phyloP scores from a whole-genome alignment of 805 yeast genomes.

The Saccharomyces eubayanus region DNA sequence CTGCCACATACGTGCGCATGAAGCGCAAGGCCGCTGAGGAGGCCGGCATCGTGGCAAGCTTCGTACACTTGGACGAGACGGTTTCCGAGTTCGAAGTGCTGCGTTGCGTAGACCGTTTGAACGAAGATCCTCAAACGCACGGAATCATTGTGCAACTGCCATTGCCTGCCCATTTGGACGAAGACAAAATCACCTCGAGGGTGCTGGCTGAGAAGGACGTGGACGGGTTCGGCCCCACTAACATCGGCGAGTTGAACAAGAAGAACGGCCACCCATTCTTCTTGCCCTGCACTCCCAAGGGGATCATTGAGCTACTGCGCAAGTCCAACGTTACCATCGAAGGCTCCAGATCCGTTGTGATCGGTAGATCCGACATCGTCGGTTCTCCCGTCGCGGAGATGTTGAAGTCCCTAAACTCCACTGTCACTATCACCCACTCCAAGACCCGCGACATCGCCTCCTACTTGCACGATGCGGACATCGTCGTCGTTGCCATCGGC shows the following conservation, averaged over 20 bases:
- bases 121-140: conserved; percentile 67
- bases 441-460: conserved; percentile 53
- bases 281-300: conserved; percentile 93
- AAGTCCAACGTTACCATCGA: conserved; percentile 55
- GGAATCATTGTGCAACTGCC: conserved; percentile 91
- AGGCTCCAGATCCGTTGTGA: conserved; percentile 84
- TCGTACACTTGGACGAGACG: conserved; percentile 55
- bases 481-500: conserved; percentile 77
- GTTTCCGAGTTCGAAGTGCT: conserved; percentile 55
- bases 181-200: conserved; percentile 67
- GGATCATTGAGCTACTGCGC: conserved; percentile 73
- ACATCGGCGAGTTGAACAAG: conserved; percentile 85
- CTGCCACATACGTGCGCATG: conserved; percentile 84
- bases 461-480: conserved; percentile 63
- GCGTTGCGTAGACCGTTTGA: conserved; percentile 51
- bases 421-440: conserved; percentile 84
- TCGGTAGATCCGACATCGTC: conserved; percentile 93
- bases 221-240: conserved; percentile 86
- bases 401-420: conserved; percentile 69
- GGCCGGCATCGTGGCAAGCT: conserved; percentile 63
- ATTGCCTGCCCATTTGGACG: conserved; percentile 71
- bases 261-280: conserved; percentile 76
- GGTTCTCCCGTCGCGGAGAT: conserved; percentile 89
- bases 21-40: conserved; percentile 84
- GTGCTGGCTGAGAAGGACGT: conserved; percentile 84